Base-by-base conservation (phyloP, 1,284 basidiomycete species). In the Afroboletus lepidellus region DNA sequence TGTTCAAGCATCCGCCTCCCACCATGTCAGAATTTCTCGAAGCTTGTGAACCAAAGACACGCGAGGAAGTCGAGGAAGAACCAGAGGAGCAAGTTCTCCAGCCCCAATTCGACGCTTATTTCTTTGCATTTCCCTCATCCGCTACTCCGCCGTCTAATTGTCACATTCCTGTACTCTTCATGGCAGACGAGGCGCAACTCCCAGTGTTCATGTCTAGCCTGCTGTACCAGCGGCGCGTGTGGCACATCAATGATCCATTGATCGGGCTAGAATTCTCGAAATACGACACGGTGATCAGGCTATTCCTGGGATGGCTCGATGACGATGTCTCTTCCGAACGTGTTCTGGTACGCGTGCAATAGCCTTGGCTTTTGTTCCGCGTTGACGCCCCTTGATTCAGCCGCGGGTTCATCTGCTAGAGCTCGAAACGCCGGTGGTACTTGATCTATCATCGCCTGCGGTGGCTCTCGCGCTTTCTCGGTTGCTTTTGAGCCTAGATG, bases 231-330 rank as follows among this genome's bases (percentile, higher is more conserved):
- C 46, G 54, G 23, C 42, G 46, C 6, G 36, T 55, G n/a, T 55
- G 54, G 54, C 24, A n/a, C 37, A 55, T 41, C 30, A 27, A 8
- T 18, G 29, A 42, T 27, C 47, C 47, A 18, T 42, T 51, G 12
- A 6, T 56, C 9, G 54, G 47, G 7, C 13, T 55, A 11, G 47
- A 46, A 20, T 46, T 56, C 33, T 56, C 54, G 34, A 56, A 56
- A 30, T 57, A 56, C 34, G 39, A 36, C 11, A 43, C 47, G 13
- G 18, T 18, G 8, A 51, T 56, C 46, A 38, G 25, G 41, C 24
- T 41, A 20, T 33, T 41, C 9, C n/a, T 41, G 12, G 46, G 46
- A 42, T 56, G 54, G 47, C 33, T 55, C 5, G 54, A 38, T 9
- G 42, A 36, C 0, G 43, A 39, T 7, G 8, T n/a, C 9, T 15